Base-by-base conservation (phyloP, 495 filamentous ascomycete genomes). In the Amorphotheca resinae region DNA sequence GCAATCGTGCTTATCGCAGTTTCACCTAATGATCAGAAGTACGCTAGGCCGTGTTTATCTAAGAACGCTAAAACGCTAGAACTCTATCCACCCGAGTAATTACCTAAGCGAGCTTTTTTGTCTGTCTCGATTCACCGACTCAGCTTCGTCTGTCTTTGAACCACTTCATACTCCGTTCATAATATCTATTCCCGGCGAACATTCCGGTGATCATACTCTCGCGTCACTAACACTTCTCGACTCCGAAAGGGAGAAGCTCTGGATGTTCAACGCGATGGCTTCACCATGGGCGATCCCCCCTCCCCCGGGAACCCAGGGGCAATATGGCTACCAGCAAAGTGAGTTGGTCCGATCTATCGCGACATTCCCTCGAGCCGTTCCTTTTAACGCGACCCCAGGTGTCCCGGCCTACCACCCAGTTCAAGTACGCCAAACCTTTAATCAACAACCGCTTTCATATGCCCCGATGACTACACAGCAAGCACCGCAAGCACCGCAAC, bases 351-450 rank as follows among this genome's bases (percentile, higher is more conserved):
- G n/a, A 33, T 32, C 44, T 21, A 38, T n/a, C 58, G 5, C 20
- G 0, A 16, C 12, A 20, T 39, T 18, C 14, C 18, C 42, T 9
- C 5, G 9, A 30, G 31, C 15, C 9, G 12, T 5, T 18, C 22
- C 16, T 4, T 31, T 44, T 60, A 49, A 59, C 37, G 20, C 33
- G 23, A 4, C 18, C 23, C 14, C 35, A 53, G 50, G 17, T 37
- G 18, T 60, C 36, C 64, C 66, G 51, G 68, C 70, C 41, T 74
- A 70, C 50, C 67, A 63, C 33, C 62, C 67, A 44, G 70, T 74
- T 14, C 68, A 57, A 51, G 54, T 57, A 15, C 48, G 54, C 48
- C 54, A 54, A 33, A 18, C 57, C 22, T 55, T 60, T 50, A 58
- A 57, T 52, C 37, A 56, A 42, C 14, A 28, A 21, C 15, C 40